These are phyloP conservation scores for Mycena vitilis DNA, from an alignment of 768 basidiomycete species.

Conservation along the genomic window DNA sequence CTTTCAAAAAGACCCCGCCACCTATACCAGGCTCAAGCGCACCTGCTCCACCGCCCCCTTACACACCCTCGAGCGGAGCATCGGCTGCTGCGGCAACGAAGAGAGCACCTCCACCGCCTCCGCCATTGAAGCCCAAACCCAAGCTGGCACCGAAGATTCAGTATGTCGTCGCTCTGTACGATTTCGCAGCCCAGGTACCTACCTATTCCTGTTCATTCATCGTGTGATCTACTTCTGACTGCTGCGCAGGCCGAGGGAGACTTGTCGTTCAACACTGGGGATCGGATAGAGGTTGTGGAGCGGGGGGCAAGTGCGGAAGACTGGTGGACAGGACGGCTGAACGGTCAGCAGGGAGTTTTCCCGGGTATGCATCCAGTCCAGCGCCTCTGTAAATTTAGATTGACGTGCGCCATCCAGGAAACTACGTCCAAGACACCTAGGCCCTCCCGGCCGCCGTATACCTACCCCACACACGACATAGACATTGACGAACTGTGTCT, in stretches of 20 bases:
- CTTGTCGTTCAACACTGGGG: conserved; percentile 88
- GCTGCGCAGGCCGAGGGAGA: conserved; percentile 84
- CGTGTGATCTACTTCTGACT: not conserved
- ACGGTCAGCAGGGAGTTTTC: conserved; percentile 89
- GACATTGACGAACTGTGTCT: conserved; percentile 5
- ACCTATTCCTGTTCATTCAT: conserved; percentile 35
- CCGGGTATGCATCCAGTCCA: conserved; percentile 65
- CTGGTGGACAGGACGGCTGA: conserved; percentile 96
- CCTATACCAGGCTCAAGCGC: conserved; percentile 58
- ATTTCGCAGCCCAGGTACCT: conserved; percentile 90
- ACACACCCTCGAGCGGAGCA: conserved; percentile 48
- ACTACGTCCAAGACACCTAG: conserved; percentile 73
- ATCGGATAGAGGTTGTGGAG: conserved; percentile 91
- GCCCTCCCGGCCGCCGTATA: conserved; percentile 1
- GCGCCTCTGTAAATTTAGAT: conserved; percentile 6
- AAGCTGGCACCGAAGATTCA: conserved; percentile 70
- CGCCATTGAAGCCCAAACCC: conserved; percentile 90
- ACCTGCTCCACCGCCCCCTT: conserved; percentile 59
- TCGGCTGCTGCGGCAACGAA: conserved; percentile 62
- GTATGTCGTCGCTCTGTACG: conserved; percentile 94
- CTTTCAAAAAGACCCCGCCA: conserved; percentile 63
- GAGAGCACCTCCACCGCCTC: conserved; percentile 91
- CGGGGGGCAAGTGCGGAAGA: conserved; percentile 86
- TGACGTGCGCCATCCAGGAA: conserved; percentile 54
- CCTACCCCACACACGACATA: not conserved